Evolutionary conservation across 2,329 filamentous ascomycete genomes (phyloP).

Genomic region (Arachnopeziza araneosa): DNA sequence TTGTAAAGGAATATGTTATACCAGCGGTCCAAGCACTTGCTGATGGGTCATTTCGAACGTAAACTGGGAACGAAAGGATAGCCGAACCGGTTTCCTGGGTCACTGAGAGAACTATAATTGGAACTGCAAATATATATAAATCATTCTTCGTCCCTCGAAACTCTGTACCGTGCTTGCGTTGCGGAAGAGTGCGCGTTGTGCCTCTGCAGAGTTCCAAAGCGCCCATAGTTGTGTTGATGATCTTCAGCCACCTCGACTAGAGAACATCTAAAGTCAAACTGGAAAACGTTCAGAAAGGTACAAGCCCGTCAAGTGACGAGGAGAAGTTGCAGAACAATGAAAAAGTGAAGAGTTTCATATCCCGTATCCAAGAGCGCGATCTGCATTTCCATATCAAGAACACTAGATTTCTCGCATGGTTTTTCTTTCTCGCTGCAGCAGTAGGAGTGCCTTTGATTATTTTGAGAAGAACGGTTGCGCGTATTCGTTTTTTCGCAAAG

Average conservation of each 20-base stretch:
- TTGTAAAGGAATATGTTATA: not conserved
- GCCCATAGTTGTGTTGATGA: not conserved
- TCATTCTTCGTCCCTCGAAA: not conserved
- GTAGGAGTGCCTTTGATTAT: not conserved
- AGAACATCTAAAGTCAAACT: not conserved
- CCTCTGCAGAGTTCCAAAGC: not conserved
- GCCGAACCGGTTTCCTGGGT: not conserved
- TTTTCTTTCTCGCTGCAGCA: not conserved
- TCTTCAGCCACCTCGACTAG: not conserved
- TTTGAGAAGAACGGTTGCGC: not conserved
- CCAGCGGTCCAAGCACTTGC: too few species aligned
- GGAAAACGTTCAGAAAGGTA: too few species aligned
- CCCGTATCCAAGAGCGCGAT: not conserved
- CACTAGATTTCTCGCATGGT: not conserved
- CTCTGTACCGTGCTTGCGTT: not conserved
- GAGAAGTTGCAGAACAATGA: not conserved
- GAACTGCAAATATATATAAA: not conserved
- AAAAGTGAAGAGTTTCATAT: not conserved
- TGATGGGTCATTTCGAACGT: not conserved
- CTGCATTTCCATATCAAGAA: not conserved
- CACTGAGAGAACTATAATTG: not conserved
- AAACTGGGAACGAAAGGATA: not conserved
- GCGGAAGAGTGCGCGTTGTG: not conserved
- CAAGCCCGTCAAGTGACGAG: not conserved
- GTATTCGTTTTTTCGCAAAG: not conserved